A percentile compares a stretch with the other conserved stretches of the same genome.
These are phyloP conservation scores for Rubia peregrina DNA, from an alignment of 305 asterid species.

Conservation along the genomic window DNA sequence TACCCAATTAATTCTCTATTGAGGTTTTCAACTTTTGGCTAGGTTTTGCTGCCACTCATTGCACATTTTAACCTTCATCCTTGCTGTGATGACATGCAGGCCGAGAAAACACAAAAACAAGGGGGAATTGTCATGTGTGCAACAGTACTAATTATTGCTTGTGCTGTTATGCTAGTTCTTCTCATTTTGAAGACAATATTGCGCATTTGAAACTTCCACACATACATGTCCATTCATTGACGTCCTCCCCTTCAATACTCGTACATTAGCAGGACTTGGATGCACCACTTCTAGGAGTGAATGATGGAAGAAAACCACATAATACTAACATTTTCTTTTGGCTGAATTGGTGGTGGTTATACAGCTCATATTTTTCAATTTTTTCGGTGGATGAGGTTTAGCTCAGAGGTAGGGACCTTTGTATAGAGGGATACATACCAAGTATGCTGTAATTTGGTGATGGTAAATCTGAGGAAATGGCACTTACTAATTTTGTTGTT, in stretches of 20 bases:
- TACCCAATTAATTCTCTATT: not conserved
- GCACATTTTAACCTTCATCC: not conserved
- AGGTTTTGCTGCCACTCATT: not conserved
- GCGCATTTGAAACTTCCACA: slow-evolving; percentile 33
- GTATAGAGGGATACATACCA: slow-evolving; percentile 35
- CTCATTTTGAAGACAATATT: slow-evolving; percentile 64
- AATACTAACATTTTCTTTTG: not conserved
- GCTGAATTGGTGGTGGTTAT: not conserved
- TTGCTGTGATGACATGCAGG: slow-evolving; percentile 43
- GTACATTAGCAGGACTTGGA: not conserved
- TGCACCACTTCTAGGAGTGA: not conserved
- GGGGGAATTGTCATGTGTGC: slow-evolving; percentile 98
- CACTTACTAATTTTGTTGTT: slow-evolving; percentile 24
- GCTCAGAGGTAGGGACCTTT: slow-evolving; percentile 24
- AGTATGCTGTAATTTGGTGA: slow-evolving; percentile 13
- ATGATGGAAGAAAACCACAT: slow-evolving; percentile 7
- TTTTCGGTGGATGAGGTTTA: slow-evolving; percentile 21
- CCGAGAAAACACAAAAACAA: slow-evolving; percentile 80
- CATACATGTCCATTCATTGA: too few relatives aligned
- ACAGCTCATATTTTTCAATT: slow-evolving; percentile 1
- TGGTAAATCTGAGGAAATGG: slow-evolving; percentile 21
- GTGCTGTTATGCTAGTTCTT: slow-evolving; percentile 79
- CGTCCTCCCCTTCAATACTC: not conserved
- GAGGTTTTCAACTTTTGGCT: not conserved
- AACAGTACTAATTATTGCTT: slow-evolving; percentile 66